A percentile compares a stretch with the other conserved stretches of the same genome.
Conservation (phyloP, 2,329 filamentous ascomycete species). For the Xylariaceae sp. region DNA sequence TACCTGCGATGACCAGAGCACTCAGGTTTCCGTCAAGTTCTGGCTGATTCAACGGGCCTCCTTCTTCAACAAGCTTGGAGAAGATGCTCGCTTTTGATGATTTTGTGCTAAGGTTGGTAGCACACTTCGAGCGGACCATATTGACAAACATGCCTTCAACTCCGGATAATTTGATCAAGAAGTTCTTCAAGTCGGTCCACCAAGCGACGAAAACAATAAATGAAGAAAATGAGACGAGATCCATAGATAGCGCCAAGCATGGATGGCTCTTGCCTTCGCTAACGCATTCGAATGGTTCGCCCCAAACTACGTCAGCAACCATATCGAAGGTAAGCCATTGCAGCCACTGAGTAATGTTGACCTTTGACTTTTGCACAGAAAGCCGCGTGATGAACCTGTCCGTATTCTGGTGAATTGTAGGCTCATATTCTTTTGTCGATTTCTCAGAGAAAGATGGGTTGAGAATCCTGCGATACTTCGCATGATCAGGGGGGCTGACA, state of each 20-base stretch:
- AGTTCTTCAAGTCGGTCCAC: constrained; percentile 14
- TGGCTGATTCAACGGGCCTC: constrained; percentile 1
- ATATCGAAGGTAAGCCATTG: constrained; percentile 37
- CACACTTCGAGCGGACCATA: constrained; percentile 13
- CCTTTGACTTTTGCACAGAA: neutral
- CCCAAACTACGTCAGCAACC: constrained; percentile 25
- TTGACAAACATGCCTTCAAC: constrained; percentile 12
- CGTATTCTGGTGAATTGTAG: constrained; percentile 30
- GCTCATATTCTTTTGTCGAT: constrained; percentile 32
- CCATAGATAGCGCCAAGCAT: constrained; percentile 11
- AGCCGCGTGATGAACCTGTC: constrained; percentile 31
- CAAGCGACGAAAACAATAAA: constrained; percentile 13
- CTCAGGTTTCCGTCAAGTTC: constrained; percentile 10
- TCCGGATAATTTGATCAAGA: constrained; percentile 5
- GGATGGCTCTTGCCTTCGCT: constrained; percentile 10
- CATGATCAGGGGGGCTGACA: constrained; percentile 22
- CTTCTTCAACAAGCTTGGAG: constrained; percentile 2
- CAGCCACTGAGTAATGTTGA: constrained; percentile 30
- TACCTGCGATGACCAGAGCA: constrained; percentile 11
- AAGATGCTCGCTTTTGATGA: constrained; percentile 11
- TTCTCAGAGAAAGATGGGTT: constrained; percentile 30
- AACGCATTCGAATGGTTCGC: constrained; percentile 6
- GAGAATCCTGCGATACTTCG: constrained; percentile 28
- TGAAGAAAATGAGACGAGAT: constrained; percentile 12
- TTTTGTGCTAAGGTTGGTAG: constrained; percentile 2